Base-by-base conservation (phyloP, 495 filamentous ascomycete species). In the Talaromyces adpressus region DNA sequence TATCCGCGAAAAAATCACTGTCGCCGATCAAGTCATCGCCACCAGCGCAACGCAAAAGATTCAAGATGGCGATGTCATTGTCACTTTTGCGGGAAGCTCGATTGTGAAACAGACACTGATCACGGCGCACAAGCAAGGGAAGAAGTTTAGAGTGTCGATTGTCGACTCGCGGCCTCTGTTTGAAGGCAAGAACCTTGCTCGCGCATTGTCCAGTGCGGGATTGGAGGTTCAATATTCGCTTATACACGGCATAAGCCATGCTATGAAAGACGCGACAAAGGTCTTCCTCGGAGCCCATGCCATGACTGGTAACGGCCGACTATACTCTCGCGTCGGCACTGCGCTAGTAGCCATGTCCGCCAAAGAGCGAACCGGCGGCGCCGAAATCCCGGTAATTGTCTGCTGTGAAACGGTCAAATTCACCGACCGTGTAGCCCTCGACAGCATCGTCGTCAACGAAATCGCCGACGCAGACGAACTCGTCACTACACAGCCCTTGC, bases 371-470 rank as follows among this genome's bases (percentile, higher is more conserved):
- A 84, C 84, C 56, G 77, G 79, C 20, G 76, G 77, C 41, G 76
- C 79, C 57, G 77, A 82, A 58, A 84, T 91, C 36, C 91, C 92
- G 2, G 93, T 98, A 45, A 87, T 93, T 34, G 91, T 95, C 4
- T 90, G 91, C 63, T 97, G 92, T 72, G 93, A 98, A 80, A 92
- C 89, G 2, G 85, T 98, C 78, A 98, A 98, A 73, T 96, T 97
- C 75, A 93, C 91, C 23, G 94, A 97, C 67, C 85, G 88, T 61
- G 91, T 96, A 4, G 89, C 91, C 8, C 84, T 95, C 0, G 94
- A 97, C 74, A 90, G 90, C 36, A 92, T 98, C 65, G 92, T 94
- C 23, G 87, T 88, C 59, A 98, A 98, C 73, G 94, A 98, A 79
- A 87, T 97, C 63, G 92, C 87, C 49, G 80, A 79, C 27, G 75